Percentiles rank a stretch among this genome's conserved stretches.
These are phyloP conservation scores for Hypoxylon fuscum DNA, from an alignment of 495 filamentous ascomycete species.

Conservation along the genomic window DNA sequence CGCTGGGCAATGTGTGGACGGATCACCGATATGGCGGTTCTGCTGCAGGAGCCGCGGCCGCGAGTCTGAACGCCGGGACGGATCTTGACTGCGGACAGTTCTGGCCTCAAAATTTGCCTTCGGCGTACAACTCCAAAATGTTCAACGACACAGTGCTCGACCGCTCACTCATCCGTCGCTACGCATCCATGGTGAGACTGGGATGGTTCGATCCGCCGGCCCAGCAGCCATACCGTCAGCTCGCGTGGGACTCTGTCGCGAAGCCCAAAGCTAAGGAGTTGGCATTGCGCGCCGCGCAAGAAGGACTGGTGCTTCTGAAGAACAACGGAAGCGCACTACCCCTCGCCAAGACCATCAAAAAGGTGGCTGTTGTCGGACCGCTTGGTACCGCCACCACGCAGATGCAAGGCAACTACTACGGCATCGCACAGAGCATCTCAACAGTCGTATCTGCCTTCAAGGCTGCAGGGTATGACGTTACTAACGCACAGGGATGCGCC, in stretches of 20 bases:
- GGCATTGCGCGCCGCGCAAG: slow-evolving; percentile 65
- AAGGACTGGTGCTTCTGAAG: slow-evolving; percentile 69
- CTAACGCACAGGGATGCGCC: slow-evolving; percentile 57
- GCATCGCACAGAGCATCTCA: slow-evolving; percentile 64
- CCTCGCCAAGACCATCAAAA: slow-evolving; percentile 49
- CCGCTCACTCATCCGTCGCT: slow-evolving; percentile 63
- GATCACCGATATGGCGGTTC: slow-evolving; percentile 62
- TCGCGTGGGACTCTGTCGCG: slow-evolving; percentile 63
- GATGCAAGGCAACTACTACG: slow-evolving; percentile 70
- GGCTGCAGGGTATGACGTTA: slow-evolving; percentile 54
- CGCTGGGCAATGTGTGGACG: slow-evolving; percentile 65
- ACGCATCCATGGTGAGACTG: slow-evolving; percentile 62
- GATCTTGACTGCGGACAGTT: slow-evolving; percentile 70
- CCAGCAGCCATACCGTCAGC: slow-evolving; percentile 57
- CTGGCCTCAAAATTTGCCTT: slow-evolving; percentile 60
- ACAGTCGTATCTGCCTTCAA: slow-evolving; percentile 62
- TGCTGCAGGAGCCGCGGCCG: slow-evolving; percentile 59
- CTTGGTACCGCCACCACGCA: slow-evolving; percentile 68
- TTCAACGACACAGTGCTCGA: slow-evolving; percentile 56
- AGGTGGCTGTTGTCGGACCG: slow-evolving; percentile 66
- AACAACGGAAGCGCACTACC: slow-evolving; percentile 66
- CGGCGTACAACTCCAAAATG: slow-evolving; percentile 46
- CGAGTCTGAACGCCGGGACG: slow-evolving; percentile 65
- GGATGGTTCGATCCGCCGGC: slow-evolving; percentile 67
- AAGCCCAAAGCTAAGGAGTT: slow-evolving; percentile 61